Percentiles rank a stretch among this genome's conserved stretches.
Evolutionary conservation across 805 yeast species (phyloP).

Genomic region (Saturnispora ahearnii): DNA sequence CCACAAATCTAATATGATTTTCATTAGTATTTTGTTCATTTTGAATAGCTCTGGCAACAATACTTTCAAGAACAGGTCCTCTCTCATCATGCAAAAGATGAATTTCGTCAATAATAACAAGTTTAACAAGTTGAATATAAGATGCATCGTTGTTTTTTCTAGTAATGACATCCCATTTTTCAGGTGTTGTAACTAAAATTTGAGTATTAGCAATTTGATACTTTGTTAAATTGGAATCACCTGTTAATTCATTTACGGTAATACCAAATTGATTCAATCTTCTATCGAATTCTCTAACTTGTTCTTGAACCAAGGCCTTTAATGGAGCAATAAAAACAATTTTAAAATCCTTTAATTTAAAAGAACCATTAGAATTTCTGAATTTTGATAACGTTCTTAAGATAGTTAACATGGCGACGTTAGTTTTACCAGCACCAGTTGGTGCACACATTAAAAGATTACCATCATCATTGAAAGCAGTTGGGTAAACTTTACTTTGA

Average conservation of each 20-base stretch:
- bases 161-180: constrained; percentile 94
- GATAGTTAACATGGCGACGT: constrained; percentile 83
- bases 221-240: constrained; percentile 72
- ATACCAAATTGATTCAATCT: constrained; percentile 57
- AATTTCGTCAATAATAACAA: constrained; percentile 83
- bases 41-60: constrained; percentile 66
- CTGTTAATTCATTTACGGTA: constrained; percentile 78
- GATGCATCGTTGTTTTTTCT: constrained; percentile 66
- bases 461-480: constrained; percentile 62
- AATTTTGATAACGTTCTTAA: constrained; percentile 51
- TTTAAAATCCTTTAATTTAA: constrained; percentile 51
- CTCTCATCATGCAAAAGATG: constrained; percentile 89
- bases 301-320: constrained; percentile 93
- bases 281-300: constrained; percentile 75
- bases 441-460: constrained; percentile 91
- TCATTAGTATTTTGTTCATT: constrained; percentile 35
- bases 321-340: constrained; percentile 87
- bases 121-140: constrained; percentile 52
- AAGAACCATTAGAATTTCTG: constrained; percentile 37
- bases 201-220: constrained; percentile 74
- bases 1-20: constrained; percentile 57
- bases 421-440: constrained; percentile 98
- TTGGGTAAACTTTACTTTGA: constrained; percentile 74
- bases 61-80: constrained; percentile 89
- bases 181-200: constrained; percentile 86